phyloP scores from a whole-genome alignment of 257 asterid genomes.

The Prunella vulgaris region DNA sequence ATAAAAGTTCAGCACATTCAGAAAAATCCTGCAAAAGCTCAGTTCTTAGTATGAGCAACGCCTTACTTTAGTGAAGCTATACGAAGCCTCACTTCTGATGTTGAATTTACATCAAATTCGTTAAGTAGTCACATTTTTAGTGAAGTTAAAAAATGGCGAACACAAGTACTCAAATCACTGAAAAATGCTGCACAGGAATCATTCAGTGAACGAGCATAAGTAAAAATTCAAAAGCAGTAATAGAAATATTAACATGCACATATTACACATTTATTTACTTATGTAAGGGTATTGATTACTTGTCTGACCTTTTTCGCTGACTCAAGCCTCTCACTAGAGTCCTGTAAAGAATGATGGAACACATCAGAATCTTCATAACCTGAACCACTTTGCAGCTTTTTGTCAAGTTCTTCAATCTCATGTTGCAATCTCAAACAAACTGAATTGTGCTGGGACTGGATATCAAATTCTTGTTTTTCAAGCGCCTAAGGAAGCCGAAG shows the following conservation, averaged over 20 bases:
- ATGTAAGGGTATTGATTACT: background rate
- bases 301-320: conserved; percentile 50
- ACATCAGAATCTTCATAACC: conserved; percentile 24
- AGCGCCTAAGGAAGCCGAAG: conserved; percentile 43
- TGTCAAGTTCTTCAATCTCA: conserved; percentile 56
- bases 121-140: conserved; percentile 3
- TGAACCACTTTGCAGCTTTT: conserved; percentile 30
- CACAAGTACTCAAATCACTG: background rate
- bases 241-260: background rate
- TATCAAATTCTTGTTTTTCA: conserved; percentile 47
- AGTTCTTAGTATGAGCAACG: background rate
- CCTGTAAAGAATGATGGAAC: conserved; percentile 30
- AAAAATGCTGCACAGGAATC: background rate
- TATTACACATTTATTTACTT: background rate
- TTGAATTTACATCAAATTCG: background rate
- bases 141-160: background rate
- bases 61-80: background rate
- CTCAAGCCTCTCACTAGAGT: conserved; percentile 39
- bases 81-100: background rate
- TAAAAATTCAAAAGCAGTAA: background rate
- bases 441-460: conserved; percentile 30
- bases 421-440: conserved; percentile 42
- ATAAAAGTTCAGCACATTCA: background rate
- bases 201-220: background rate
- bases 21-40: background rate